Conservation (phyloP, 208 protist species). For the Trypanosoma rangeli region DNA sequence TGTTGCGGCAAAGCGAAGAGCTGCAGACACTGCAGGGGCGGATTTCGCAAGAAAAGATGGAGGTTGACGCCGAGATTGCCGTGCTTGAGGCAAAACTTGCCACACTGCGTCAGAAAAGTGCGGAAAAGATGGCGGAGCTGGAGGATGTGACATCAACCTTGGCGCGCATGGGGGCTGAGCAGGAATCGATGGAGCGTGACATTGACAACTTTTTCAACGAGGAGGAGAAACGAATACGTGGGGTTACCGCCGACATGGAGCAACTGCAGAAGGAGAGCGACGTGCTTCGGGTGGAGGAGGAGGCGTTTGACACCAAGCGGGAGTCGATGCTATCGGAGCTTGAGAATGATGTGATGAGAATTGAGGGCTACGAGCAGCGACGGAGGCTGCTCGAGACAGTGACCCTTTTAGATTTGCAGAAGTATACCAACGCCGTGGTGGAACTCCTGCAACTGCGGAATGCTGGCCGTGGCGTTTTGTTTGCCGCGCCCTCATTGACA, state of each 20-base stretch:
- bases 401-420: slow-evolving; percentile 4
- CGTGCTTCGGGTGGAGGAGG: slow-evolving; percentile 6
- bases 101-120: slow-evolving; percentile 2
- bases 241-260: slow-evolving; percentile 3
- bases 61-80: slow-evolving; percentile 31
- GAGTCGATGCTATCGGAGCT: slow-evolving; percentile 14
- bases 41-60: slow-evolving; percentile 15
- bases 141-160: slow-evolving; percentile 5
- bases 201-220: slow-evolving; percentile 24
- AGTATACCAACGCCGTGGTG: background rate
- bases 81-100: slow-evolving; percentile 30
- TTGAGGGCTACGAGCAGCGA: background rate
- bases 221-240: slow-evolving; percentile 18
- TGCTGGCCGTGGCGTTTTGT: slow-evolving; percentile 10
- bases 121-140: slow-evolving; percentile 5
- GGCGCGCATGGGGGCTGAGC: slow-evolving; percentile 18
- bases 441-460: background rate
- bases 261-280: slow-evolving; percentile 22
- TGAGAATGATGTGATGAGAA: slow-evolving; percentile 2
- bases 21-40: slow-evolving; percentile 14
- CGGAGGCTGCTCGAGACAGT: slow-evolving; percentile 5
- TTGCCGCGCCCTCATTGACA: background rate
- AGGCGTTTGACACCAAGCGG: slow-evolving; percentile 15
- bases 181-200: slow-evolving; percentile 26
- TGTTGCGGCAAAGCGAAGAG: slow-evolving; percentile 20